Conservation (phyloP, 768 basidiomycete species). For the Lyophyllum atratum region DNA sequence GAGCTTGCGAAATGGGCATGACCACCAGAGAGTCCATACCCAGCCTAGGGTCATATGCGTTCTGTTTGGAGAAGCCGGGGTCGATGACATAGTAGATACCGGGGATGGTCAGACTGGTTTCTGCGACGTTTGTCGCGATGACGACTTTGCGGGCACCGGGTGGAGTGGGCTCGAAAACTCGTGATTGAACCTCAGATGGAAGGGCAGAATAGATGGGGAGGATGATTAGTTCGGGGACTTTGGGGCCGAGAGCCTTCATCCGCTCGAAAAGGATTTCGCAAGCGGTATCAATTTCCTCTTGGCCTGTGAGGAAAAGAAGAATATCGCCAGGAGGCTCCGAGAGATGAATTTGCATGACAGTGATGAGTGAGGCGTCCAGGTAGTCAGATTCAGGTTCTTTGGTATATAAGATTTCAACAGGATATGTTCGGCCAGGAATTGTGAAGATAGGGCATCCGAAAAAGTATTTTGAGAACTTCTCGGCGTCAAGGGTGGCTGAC, state of each 20-base stretch:
- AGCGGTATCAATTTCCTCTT: constrained; percentile 97
- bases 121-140: constrained; percentile 99
- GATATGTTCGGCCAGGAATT: constrained; percentile 99
- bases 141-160: constrained; percentile 99
- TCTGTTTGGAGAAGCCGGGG: constrained; percentile 98
- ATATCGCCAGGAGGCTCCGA: constrained; percentile 97
- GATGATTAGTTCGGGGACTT: constrained; percentile 96
- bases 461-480: constrained; percentile 99
- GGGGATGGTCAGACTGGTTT: constrained; percentile 97
- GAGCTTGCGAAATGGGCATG: constrained; percentile 98
- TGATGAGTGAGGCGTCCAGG: constrained; percentile 96
- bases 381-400: constrained; percentile 99
- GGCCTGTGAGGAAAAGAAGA: constrained; percentile 95
- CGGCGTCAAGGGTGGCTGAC: constrained; percentile 97
- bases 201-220: constrained; percentile 98
- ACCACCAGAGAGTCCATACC: constrained; percentile 99
- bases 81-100: constrained; percentile 99
- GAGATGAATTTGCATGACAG: constrained; percentile 98
- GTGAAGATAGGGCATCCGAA: constrained; percentile 99
- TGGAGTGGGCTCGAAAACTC: constrained; percentile 97
- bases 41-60: constrained; percentile 94
- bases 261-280: constrained; percentile 98
- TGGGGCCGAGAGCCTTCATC: constrained; percentile 98
- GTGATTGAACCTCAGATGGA: constrained; percentile 96
- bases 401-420: constrained; percentile 97